Evolutionary conservation across 108 stramenopile species (phyloP), one percentile per base, ranked within the genome.

Genomic region (Aurantiochytrium sp.): DNA sequence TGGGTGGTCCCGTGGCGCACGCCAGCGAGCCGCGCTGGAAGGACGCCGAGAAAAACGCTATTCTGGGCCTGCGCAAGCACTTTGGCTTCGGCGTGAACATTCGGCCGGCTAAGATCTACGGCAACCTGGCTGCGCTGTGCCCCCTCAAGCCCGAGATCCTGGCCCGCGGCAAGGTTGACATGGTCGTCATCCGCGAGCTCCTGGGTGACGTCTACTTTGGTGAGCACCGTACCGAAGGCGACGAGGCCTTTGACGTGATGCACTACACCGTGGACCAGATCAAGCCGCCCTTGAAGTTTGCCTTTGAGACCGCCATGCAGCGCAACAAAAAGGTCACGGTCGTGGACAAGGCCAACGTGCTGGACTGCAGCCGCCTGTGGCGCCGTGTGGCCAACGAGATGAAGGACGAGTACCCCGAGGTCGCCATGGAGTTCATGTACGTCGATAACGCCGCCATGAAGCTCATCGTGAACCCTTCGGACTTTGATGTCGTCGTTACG

Each of bases 201-300:
- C 97, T 97, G 18, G 98, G 98, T 16, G 98, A 99, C 94, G 97
- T 99, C n/a, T 99, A 99, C 92, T 99, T 99, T 91, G 98, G 98
- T 64, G 96, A 95, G 64, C 98, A 98, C 73, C 98, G 98, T 60
- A 98, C 97, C 90, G 97, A 97, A 88, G 93, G 93, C 58, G 91
- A 96, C 55, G 95, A 96, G 90, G 96, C 96, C 93, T 29, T 19
- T 23, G 76, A 83, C 51, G 51, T 98, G 93, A 98, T 98, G 97
- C 97, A 98, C 90, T 99, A 99, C 93, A 60, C 91, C n/a, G 98
- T 98, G 93, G 71, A 83, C 44, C 98, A 99, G 93, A 98, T 99
- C 91, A 95, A 95, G 69, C 96, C 96, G 35, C 97, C 97, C 88
- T 96, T 96, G 14, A 93, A 95, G 88, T 96, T 97, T 47, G 96